Evolutionary conservation across 805 yeast genomes (phyloP).

Genomic region (Yarrowia yakushimensis): DNA sequence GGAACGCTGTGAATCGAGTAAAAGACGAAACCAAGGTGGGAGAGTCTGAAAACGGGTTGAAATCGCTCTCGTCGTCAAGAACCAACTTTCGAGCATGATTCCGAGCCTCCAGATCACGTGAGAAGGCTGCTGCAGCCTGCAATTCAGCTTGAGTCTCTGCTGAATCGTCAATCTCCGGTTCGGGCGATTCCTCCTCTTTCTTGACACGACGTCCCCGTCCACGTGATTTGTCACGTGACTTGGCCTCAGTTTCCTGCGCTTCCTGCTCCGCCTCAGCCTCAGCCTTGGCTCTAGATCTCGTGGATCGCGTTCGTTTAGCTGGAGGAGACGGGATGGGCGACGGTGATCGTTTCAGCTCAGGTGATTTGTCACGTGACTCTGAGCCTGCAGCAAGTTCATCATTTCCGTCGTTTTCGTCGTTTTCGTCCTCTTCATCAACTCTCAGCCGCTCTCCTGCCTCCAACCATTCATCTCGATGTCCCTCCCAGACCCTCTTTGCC

Average conservation of each 20-base stretch:
- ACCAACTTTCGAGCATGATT: background rate
- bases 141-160: background rate
- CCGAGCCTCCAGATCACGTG: background rate
- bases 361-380: background rate
- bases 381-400: background rate
- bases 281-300: background rate
- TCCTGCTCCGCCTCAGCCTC: background rate
- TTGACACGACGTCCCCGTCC: background rate
- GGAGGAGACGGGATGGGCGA: background rate
- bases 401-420: no score
- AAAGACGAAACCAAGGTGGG: background rate
- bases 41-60: conserved; percentile 2
- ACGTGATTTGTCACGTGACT: background rate
- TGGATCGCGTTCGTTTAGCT: conserved; percentile 10
- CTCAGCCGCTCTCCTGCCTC: background rate
- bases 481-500: conserved; percentile 10
- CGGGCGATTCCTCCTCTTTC: background rate
- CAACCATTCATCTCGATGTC: background rate
- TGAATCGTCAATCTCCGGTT: background rate
- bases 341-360: background rate
- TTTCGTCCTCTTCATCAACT: no score
- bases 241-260: background rate
- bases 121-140: background rate
- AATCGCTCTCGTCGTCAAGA: background rate
- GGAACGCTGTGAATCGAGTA: background rate